These are phyloP conservation scores for Pseudogymnoascus sp. DNA, from an alignment of 2,329 filamentous ascomycete genomes.

Conservation along the genomic window DNA sequence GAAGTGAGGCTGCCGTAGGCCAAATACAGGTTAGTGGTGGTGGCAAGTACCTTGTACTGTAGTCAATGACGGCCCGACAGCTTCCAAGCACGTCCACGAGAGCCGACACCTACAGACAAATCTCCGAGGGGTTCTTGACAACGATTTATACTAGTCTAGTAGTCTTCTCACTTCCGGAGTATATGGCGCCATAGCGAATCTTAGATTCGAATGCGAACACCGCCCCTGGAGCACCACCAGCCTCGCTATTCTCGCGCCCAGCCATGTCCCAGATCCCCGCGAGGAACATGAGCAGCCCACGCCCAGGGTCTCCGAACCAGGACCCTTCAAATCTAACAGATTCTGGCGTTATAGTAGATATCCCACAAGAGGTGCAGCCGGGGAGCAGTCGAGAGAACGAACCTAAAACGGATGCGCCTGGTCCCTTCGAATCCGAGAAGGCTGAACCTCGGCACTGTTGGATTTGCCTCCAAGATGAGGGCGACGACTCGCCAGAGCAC, in stretches of 20 bases:
- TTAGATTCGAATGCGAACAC: neutral
- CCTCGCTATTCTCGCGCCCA: neutral
- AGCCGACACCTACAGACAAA: neutral
- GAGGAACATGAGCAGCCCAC: neutral
- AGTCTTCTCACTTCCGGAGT: neutral
- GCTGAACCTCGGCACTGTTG: constrained; percentile 42
- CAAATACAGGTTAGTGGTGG: neutral
- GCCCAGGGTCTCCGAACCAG: neutral
- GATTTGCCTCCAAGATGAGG: constrained; percentile 52
- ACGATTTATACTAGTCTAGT: neutral
- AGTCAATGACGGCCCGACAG: constrained; percentile 1
- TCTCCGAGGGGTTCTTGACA: neutral
- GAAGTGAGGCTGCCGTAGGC: neutral
- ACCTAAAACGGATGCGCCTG: neutral
- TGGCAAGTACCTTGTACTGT: neutral
- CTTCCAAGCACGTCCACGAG: neutral
- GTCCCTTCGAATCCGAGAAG: neutral
- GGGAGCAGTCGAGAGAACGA: neutral
- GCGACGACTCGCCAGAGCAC: constrained; percentile 37
- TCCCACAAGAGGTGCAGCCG: neutral
- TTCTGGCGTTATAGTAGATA: neutral
- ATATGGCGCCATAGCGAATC: constrained; percentile 2
- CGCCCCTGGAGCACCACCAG: neutral
- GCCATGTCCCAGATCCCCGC: neutral
- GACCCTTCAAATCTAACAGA: neutral